Base-by-base conservation (phyloP, 176 grass and related monocot species). In the Ensete ventricosum region DNA sequence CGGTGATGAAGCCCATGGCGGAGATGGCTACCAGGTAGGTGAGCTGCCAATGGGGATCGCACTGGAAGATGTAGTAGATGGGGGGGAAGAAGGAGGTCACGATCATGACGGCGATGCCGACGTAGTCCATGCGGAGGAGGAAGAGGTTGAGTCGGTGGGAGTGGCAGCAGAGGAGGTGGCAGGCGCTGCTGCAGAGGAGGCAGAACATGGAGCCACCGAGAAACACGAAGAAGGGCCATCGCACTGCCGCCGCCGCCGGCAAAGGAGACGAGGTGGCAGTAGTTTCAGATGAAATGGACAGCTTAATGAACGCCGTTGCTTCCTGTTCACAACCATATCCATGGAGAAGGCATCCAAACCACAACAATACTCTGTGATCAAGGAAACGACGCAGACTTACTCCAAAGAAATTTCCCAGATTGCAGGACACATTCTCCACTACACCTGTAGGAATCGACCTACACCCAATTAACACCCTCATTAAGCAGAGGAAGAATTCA, bases 141-240 rank as follows among this genome's bases (percentile, higher is more conserved):
- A 99, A 79, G 12, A 84, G 52, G 78, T 78, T 94, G 69, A 88
- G 75, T n/a, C 79, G 90, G 3, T 54, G 79, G 2, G 95, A 94
- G 81, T 99, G 95, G 86, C 95, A 99, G 26, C 88, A 89, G n/a
- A 99, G 78, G 9, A 99, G 88, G 86, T 99, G 95, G 49, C 86
- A 92, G 52, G 67, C 52, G 29, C 88, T 74, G 91, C 95, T 99
- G 74, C 82, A 84, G 70, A 83, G 83, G 2, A 99, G 76, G 81
- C 95, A 99, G 16, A 70, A 65, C 91, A 99, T 99, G 63, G 95
- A 82, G 62, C 95, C 95, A 1, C 81, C 53, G 12, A 99, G 78
- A 82, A 94, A 99, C 54, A 94, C 82, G 75, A 88, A 88, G 67
- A 82, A 83, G 50, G 95, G 95, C 95, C 95, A 99, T 50, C 82